phyloP scores from a whole-genome alignment of 1,284 basidiomycete species.

The Rhodotorula glutinis region DNA sequence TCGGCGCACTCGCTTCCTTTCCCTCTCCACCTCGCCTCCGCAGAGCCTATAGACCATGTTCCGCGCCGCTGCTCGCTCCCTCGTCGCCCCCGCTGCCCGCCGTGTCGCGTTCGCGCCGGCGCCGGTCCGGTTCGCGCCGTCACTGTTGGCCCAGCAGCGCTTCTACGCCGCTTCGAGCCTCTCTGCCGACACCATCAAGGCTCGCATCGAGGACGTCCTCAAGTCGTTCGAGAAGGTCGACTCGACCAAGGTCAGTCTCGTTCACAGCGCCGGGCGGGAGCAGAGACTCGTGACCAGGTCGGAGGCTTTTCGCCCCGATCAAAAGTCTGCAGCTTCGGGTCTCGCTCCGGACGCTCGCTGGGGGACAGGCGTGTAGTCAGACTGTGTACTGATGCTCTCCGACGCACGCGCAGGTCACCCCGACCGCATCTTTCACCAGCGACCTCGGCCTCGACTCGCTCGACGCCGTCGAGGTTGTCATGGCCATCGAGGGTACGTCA shows the following conservation, averaged over 20 bases:
- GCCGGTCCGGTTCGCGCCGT: constrained; percentile 12
- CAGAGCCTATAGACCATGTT: constrained; percentile 18
- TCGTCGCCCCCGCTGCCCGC: constrained; percentile 19
- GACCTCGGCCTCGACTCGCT: constrained; percentile 96
- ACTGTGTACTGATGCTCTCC: neutral
- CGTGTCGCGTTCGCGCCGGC: constrained; percentile 15
- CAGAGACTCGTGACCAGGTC: neutral
- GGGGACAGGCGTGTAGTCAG: no score
- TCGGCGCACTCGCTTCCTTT: neutral
- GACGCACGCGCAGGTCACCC: constrained; percentile 59
- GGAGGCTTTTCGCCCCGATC: neutral
- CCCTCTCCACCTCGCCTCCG: neutral
- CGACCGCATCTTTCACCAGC: constrained; percentile 70
- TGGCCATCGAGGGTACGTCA: constrained; percentile 76
- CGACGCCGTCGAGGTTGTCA: constrained; percentile 97
- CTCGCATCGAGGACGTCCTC: constrained; percentile 81
- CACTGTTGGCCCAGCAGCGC: constrained; percentile 40
- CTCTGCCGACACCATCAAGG: constrained; percentile 70
- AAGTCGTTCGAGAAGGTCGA: constrained; percentile 96
- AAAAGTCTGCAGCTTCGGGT: no score
- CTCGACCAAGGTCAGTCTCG: constrained; percentile 63
- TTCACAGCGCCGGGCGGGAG: neutral
- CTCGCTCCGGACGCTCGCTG: no score
- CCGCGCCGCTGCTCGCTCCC: constrained; percentile 35
- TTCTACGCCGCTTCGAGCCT: constrained; percentile 75